A percentile compares a stretch with the other conserved stretches of the same genome.
Evolutionary conservation across 345 rosid species (phyloP).

Genomic region (Erucastrum elatum): DNA sequence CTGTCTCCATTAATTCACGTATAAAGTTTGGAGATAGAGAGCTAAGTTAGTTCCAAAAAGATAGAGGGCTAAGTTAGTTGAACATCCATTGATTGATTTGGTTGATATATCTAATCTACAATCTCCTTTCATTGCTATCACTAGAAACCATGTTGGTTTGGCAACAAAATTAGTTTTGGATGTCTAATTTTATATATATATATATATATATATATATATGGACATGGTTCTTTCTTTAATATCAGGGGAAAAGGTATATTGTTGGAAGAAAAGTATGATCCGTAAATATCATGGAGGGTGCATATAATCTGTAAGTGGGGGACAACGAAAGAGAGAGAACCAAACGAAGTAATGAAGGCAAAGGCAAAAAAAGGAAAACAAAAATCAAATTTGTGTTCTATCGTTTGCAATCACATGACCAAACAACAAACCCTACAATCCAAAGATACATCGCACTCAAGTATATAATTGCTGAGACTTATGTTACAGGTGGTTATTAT

Average conservation of each 20-base stretch:
- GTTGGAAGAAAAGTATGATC: slow-evolving; percentile 24
- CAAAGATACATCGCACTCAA: neutral
- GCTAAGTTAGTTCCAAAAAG: neutral
- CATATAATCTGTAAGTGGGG: slow-evolving; percentile 35
- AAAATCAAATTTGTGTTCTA: slow-evolving; percentile 33
- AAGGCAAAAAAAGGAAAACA: slow-evolving; percentile 30
- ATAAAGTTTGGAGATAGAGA: slow-evolving; percentile 8
- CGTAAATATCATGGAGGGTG: slow-evolving; percentile 36
- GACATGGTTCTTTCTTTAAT: slow-evolving; percentile 11
- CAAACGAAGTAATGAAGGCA: slow-evolving; percentile 25
- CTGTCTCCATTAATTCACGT: neutral
- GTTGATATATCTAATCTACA: neutral
- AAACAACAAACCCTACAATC: slow-evolving; percentile 23
- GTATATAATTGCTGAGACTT: neutral
- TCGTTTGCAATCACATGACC: slow-evolving; percentile 35
- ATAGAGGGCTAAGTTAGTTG: neutral
- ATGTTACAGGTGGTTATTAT: slow-evolving; percentile 6
- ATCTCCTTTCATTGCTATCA: slow-evolving; percentile 21
- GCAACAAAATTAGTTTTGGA: slow-evolving; percentile 19
- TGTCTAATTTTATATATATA: neutral
- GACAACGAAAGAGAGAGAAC: slow-evolving; percentile 27
- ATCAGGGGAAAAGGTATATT: neutral
- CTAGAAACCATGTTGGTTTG: slow-evolving; percentile 23
- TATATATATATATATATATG: neutral
- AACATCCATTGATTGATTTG: slow-evolving; percentile 27